phyloP scores from a whole-genome alignment of 2,329 filamentous ascomycete species.

The Nectriaceae sp. region DNA sequence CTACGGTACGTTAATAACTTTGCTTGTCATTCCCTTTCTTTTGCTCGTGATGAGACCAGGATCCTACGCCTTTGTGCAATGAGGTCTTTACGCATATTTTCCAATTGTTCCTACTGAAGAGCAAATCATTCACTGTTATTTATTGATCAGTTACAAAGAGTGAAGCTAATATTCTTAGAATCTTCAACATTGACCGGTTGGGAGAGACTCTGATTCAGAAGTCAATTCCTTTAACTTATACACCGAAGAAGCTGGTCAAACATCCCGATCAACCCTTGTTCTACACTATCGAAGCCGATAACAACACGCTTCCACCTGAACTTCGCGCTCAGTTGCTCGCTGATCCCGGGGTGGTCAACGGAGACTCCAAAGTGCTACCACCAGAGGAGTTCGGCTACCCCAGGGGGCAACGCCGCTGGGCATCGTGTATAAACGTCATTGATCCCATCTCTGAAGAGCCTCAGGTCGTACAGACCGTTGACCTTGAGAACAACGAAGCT shows the following conservation, averaged over 20 bases:
- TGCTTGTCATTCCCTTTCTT: conserved; percentile 35
- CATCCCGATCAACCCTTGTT: conserved; percentile 88
- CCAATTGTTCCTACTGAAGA: conserved; percentile 98
- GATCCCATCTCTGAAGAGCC: conserved; percentile 77
- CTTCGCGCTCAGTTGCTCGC: conserved; percentile 73
- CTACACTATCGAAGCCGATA: conserved; percentile 92
- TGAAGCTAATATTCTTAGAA: conserved; percentile 54
- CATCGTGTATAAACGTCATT: conserved; percentile 90
- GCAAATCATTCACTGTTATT: conserved; percentile 27
- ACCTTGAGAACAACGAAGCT: conserved; percentile 87
- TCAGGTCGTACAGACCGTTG: conserved; percentile 71
- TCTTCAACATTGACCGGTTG: conserved; percentile 87
- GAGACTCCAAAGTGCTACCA: conserved; percentile 69
- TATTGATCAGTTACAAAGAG: conserved; percentile 3
- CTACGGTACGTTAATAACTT: conserved; percentile 63
- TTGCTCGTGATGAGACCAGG: conserved; percentile 66
- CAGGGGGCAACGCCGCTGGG: conserved; percentile 82
- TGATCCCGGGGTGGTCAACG: conserved; percentile 71
- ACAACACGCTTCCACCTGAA: conserved; percentile 83
- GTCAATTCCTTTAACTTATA: conserved; percentile 84
- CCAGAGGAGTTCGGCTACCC: conserved; percentile 89
- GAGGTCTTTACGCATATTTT: conserved; percentile 57
- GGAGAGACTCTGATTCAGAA: conserved; percentile 85
- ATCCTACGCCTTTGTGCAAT: conserved; percentile 57
- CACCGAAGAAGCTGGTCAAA: conserved; percentile 82